A percentile compares a stretch with the other conserved stretches of the same genome.
phyloP scores from a whole-genome alignment of 352 stramenopile genomes.

The Aphanomyces stellatus region DNA sequence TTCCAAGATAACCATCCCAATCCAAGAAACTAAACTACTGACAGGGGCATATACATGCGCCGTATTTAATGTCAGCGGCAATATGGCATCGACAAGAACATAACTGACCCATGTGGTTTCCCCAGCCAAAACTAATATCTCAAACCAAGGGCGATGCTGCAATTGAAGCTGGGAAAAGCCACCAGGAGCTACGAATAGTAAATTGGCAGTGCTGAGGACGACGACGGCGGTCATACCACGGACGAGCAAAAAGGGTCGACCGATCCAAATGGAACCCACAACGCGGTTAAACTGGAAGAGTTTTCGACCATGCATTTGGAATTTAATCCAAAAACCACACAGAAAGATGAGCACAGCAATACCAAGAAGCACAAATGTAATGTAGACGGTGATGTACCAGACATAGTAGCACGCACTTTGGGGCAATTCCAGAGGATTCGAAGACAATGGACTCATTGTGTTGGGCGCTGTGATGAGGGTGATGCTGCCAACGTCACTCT shows the following conservation, averaged over 20 bases:
- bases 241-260: constrained; percentile 6
- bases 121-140: background rate
- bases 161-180: background rate
- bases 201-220: background rate
- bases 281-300: constrained; percentile 14
- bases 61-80: too few relatives aligned
- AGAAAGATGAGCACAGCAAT: background rate
- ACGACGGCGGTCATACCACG: constrained; percentile 6
- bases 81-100: background rate
- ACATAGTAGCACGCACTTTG: background rate
- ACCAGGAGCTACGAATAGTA: background rate
- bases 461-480: background rate
- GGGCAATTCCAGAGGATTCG: constrained; percentile 1
- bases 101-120: constrained; percentile 4
- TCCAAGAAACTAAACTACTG: background rate
- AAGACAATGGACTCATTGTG: background rate
- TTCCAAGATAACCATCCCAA: background rate
- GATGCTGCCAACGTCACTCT: constrained; percentile 1
- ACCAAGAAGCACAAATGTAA: background rate
- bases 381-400: background rate
- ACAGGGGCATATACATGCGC: background rate
- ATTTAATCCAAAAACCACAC: background rate
- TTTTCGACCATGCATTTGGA: background rate
- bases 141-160: background rate
- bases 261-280: constrained; percentile 3